These are phyloP conservation scores for Panicum virgatum DNA, from an alignment of 202 grass and related monocot species.

Conservation along the genomic window DNA sequence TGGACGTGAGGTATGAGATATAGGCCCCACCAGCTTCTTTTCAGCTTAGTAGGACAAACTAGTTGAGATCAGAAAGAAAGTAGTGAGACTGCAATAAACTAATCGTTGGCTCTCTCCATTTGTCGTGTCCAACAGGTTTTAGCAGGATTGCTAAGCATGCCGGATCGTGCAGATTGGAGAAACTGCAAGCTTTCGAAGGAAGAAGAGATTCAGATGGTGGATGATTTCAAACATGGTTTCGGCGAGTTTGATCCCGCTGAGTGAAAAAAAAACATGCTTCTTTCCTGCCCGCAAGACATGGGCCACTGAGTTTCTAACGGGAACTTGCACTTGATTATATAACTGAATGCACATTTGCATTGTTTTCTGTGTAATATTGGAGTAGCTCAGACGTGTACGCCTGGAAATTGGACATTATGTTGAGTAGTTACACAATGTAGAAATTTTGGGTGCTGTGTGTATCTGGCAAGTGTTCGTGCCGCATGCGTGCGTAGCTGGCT, in stretches of 20 bases:
- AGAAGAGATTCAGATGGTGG: constrained; percentile 73
- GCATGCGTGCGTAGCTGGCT: too few species aligned
- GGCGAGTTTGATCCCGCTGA: constrained; percentile 53
- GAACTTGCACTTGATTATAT: not conserved
- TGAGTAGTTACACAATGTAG: too few species aligned
- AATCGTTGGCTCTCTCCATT: not conserved
- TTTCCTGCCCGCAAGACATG: not conserved
- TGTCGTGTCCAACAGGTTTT: constrained; percentile 57
- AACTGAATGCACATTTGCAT: not conserved
- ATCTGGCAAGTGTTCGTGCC: too few species aligned
- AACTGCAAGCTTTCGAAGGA: constrained; percentile 82
- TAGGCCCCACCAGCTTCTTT: constrained; percentile 16
- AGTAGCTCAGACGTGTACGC: too few species aligned
- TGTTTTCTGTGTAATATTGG: too few species aligned
- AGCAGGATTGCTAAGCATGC: constrained; percentile 67
- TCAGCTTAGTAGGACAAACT: constrained; percentile 18
- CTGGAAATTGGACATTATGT: too few species aligned
- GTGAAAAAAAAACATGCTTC: constrained; percentile 40
- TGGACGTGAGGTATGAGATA: constrained; percentile 74
- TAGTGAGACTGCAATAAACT: not conserved
- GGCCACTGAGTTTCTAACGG: not conserved
- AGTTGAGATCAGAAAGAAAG: not conserved
- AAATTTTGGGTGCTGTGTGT: too few species aligned
- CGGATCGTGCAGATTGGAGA: constrained; percentile 84
- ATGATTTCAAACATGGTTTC: constrained; percentile 79